Evolutionary conservation across 257 asterid genomes (phyloP).

Genomic region (Nicotiana benthamiana): DNA sequence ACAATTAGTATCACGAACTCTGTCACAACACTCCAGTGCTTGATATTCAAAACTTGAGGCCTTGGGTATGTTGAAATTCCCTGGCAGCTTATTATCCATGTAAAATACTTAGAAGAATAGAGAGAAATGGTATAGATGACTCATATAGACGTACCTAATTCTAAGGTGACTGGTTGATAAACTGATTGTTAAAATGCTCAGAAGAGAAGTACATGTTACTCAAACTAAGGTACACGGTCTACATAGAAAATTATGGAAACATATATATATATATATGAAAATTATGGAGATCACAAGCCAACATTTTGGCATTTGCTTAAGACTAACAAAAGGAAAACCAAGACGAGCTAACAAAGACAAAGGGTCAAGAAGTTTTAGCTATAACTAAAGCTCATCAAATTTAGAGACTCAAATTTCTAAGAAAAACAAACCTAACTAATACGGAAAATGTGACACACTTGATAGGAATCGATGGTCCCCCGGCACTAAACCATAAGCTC

Average conservation of each 20-base stretch:
- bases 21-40: background rate
- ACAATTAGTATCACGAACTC: background rate
- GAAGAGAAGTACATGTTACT: background rate
- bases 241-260: background rate
- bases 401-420: background rate
- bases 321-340: background rate
- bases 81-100: background rate
- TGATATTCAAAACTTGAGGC: background rate
- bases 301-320: background rate
- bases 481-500: conserved; percentile 13
- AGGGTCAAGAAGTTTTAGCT: background rate
- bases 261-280: background rate
- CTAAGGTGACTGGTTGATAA: background rate
- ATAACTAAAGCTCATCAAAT: background rate
- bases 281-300: background rate
- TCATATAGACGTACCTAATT: too few species aligned
- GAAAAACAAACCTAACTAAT: background rate
- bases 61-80: background rate
- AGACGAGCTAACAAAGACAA: background rate
- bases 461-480: conserved; percentile 9
- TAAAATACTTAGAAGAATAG: background rate
- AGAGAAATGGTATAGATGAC: background rate
- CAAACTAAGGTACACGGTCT: background rate
- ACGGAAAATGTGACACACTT: background rate
- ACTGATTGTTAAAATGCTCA: background rate